phyloP scores from a whole-genome alignment of 768 basidiomycete species.

The Clitopilus passeckerianus region DNA sequence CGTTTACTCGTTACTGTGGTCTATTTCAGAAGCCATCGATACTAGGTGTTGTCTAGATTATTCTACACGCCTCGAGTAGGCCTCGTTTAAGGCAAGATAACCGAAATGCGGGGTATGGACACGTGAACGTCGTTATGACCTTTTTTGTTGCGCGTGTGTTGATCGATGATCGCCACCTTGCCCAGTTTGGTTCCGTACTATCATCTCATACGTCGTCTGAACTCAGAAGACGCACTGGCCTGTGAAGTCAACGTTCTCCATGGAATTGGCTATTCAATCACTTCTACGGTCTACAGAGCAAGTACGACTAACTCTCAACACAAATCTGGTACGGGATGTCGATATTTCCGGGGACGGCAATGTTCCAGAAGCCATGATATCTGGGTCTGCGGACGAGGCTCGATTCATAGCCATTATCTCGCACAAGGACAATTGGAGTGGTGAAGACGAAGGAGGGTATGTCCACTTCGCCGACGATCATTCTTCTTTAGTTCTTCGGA shows the following conservation, averaged over 20 bases:
- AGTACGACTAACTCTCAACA: constrained; percentile 38
- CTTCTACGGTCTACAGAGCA: constrained; percentile 33
- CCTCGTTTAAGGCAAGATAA: neutral
- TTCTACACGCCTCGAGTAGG: neutral
- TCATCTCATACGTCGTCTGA: neutral
- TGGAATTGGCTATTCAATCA: constrained; percentile 6
- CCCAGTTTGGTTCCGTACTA: neutral
- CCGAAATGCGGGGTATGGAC: constrained; percentile 1
- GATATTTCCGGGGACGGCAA: neutral
- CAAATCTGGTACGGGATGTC: constrained; percentile 17
- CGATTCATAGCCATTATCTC: constrained; percentile 45
- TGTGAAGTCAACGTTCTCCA: neutral
- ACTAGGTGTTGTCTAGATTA: neutral
- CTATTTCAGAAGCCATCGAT: neutral
- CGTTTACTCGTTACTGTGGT: neutral
- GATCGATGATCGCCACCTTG: neutral
- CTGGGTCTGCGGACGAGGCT: constrained; percentile 15
- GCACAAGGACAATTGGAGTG: constrained; percentile 36
- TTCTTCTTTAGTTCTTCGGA: constrained; percentile 2
- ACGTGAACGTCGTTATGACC: neutral
- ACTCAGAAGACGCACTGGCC: neutral
- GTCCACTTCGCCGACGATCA: constrained; percentile 9
- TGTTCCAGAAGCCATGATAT: neutral
- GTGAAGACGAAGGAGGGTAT: constrained; percentile 53
- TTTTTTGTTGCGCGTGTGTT: neutral